Percentiles rank a stretch among this genome's conserved stretches.
Conservation (phyloP, 306 rosid genomes). For the Glycine latifolia region DNA sequence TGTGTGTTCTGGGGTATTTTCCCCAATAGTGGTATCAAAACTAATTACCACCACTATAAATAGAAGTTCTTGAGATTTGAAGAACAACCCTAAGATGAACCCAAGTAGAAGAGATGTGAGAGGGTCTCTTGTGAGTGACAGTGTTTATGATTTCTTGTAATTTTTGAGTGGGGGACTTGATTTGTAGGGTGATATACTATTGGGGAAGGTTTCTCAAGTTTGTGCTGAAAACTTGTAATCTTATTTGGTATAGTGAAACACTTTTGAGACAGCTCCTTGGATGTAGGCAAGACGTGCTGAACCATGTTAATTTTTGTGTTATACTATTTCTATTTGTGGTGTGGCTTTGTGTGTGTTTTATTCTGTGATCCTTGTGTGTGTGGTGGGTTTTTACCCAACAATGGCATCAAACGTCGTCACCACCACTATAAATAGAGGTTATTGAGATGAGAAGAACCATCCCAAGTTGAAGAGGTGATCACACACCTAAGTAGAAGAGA, state of each 20-base stretch:
- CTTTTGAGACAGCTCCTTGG: neutral
- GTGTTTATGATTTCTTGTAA: neutral
- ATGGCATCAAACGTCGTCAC: neutral
- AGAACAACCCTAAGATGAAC: neutral
- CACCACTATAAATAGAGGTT: neutral
- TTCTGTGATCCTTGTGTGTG: neutral
- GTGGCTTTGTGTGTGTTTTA: neutral
- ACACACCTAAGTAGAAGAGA: neutral
- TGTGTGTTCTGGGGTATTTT: neutral
- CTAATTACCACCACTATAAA: neutral
- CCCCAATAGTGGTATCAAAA: neutral
- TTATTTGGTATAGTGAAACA: neutral
- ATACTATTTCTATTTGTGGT: neutral
- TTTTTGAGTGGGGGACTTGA: neutral
- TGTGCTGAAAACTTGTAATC: neutral
- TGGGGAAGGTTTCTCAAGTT: neutral
- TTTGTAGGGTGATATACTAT: neutral
- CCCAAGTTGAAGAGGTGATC: neutral
- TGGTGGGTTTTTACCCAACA: neutral
- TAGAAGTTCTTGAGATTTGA: neutral
- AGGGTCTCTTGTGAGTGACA: neutral
- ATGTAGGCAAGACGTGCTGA: neutral
- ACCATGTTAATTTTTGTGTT: neutral
- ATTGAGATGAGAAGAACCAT: neutral
- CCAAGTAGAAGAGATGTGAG: conserved; percentile 6